Evolutionary conservation across 768 basidiomycete species (phyloP).

Genomic region (Boletus pseudo-olivaceus): DNA sequence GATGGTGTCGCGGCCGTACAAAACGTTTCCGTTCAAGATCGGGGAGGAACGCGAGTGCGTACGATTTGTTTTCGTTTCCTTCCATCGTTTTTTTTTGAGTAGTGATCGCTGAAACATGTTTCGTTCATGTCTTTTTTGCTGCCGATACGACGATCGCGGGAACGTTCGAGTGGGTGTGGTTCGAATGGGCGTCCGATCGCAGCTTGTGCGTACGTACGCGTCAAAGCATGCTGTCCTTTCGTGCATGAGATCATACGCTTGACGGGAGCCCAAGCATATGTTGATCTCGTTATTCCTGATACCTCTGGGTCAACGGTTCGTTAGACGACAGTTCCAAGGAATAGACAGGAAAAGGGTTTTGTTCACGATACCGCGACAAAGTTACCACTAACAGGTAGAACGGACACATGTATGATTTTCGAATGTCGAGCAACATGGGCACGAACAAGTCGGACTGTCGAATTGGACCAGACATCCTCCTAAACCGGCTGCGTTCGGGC

Average conservation of each 20-base stretch:
- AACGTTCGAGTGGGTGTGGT: conserved; percentile 66
- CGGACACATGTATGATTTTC: neutral
- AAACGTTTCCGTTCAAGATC: conserved; percentile 80
- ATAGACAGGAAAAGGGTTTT: neutral
- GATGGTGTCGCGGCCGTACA: conserved; percentile 77
- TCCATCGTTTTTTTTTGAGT: neutral
- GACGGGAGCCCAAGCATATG: too few relatives aligned
- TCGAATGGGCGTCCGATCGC: conserved; percentile 84
- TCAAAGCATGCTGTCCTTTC: too few relatives aligned
- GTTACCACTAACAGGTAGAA: neutral
- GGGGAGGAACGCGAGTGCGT: conserved; percentile 69
- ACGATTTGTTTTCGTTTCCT: too few relatives aligned
- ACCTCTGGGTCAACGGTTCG: neutral
- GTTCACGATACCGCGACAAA: neutral
- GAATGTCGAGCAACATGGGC: neutral
- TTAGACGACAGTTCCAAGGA: too few relatives aligned
- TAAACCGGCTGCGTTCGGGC: too few relatives aligned
- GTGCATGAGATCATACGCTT: too few relatives aligned
- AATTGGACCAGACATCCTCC: neutral
- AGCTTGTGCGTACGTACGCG: too few relatives aligned
- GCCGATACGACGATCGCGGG: conserved; percentile 60
- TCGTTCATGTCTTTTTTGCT: conserved; percentile 14
- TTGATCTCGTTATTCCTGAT: too few relatives aligned
- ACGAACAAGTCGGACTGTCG: neutral
- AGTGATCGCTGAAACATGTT: neutral